These are phyloP conservation scores for Thymus quinquecostatus DNA, from an alignment of 257 asterid species.

Conservation along the genomic window DNA sequence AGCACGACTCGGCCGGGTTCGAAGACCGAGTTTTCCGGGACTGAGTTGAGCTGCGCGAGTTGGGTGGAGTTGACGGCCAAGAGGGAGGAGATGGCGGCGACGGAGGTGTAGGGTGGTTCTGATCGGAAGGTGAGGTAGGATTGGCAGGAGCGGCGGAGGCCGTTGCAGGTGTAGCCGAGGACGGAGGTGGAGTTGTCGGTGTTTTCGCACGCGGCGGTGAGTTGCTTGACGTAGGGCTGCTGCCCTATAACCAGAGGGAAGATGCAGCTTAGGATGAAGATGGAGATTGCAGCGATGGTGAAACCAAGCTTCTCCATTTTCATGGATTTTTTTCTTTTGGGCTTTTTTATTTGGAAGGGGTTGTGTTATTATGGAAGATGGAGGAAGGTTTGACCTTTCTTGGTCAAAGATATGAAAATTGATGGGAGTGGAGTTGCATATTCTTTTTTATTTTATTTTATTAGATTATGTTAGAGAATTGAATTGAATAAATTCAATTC, in stretches of 20 bases:
- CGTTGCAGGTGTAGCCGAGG: slow-evolving; percentile 85
- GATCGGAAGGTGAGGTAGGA: slow-evolving; percentile 82
- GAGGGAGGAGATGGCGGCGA: slow-evolving; percentile 63
- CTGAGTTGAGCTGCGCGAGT: slow-evolving; percentile 63
- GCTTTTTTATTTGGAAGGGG: slow-evolving; percentile 4
- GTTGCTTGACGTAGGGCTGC: slow-evolving; percentile 63
- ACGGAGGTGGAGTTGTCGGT: slow-evolving; percentile 47
- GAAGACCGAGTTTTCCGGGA: slow-evolving; percentile 41
- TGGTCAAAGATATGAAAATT: neutral
- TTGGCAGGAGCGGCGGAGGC: slow-evolving; percentile 51
- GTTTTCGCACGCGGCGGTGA: slow-evolving; percentile 31
- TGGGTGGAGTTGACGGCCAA: slow-evolving; percentile 46
- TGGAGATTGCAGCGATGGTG: slow-evolving; percentile 27
- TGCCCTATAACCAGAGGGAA: slow-evolving; percentile 49
- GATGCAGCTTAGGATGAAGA: slow-evolving; percentile 36
- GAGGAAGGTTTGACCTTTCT: neutral
- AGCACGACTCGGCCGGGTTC: slow-evolving; percentile 45
- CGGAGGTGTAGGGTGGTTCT: slow-evolving; percentile 51
- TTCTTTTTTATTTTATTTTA: no score
- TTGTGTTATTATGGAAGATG: neutral
- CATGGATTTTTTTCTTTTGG: neutral
- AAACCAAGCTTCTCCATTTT: slow-evolving; percentile 37
- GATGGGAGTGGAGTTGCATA: neutral
- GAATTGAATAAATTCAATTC: neutral
- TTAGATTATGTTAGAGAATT: neutral